Base-by-base conservation (phyloP, 1,139 yeast genomes). In the Martiniozyma asiatica region DNA sequence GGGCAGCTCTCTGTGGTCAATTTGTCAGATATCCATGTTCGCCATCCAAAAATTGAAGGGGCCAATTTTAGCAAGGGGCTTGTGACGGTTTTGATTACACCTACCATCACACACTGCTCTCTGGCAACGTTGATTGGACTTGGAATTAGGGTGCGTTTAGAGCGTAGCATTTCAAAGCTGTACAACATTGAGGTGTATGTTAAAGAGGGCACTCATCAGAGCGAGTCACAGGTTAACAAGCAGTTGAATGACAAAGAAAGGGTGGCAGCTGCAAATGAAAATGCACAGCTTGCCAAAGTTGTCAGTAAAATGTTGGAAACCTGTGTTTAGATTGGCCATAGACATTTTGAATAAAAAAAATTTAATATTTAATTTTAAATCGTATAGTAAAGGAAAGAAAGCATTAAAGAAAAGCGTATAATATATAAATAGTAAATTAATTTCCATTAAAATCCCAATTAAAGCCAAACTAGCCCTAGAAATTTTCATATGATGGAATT, bases 181-280 rank as follows among this genome's bases (percentile, higher is more conserved):
- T 89, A 71, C 59, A 63, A 98, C 41, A 73, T 85, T 35, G 68
- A 73, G 12, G 80, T 92, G 24, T 60, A 80, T 31, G 71, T 92
- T 30, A 82, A 87, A 46, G 82, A 82, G 44, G 97, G 97, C 1
- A 73, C 94, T 1, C 99, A 92, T 52, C 97, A 89, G 53, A 81
- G 94, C 45, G 98, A 92, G 50, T 72, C 70, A 41, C 98, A 89
- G 48, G 98, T 92, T 19, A 92, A 92, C 55, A 87, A 89, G 50
- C 99, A 92, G 56, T 67, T 92, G 39, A 89, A 89, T 50, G 99
- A 92, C 51, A 92, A 92, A 57, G 99, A 92, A 54, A 64, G 99
- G 40, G 97, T 89, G 1, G 94, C 96, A 17, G 98, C 98, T 12
- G 99, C 99, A 0, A 87, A 97, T 56, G 98, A 92, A 48, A 92